Evolutionary conservation across 2,329 filamentous ascomycete species (phyloP), one percentile per base, ranked within the genome.

Genomic region (Trichophyton rubrum): DNA sequence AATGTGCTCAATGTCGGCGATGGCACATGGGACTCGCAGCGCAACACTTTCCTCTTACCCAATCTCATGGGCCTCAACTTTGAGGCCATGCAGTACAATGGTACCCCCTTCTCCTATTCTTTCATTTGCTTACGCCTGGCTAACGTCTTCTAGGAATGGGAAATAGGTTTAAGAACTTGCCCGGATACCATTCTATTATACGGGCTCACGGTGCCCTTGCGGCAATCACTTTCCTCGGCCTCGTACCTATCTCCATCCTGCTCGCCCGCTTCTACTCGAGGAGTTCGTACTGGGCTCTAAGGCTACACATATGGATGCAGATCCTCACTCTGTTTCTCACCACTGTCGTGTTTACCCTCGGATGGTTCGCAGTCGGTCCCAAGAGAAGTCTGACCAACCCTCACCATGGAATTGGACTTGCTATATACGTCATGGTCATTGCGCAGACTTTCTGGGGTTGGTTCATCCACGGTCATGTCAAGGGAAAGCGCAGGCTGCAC

Each of bases 1-100:
- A 77, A 80, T 70, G 83, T 81, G 47, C 76, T 86, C 73, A 78
- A 80, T 68, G 83, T 86, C 57, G 84, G 84, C 57, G 84, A 86
- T 72, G 84, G 84, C 45, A 86, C 84, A 64, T 86, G 84, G 84
- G 82, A 86, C 65, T 78, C 77, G 35, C 72, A 77, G 64, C 77
- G 82, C 64, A 83, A 86, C 67, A 82, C 79, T 9, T 86, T 86
- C 68, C 75, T 86, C 65, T 71, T 86, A 60, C 84, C 84, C 51
- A 85, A 85, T 66, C 69, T 86, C 60, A 79, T 83, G 71, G 84
- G 84, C 17, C 67, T 85, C 41, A 86, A 86, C 68, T 84, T 85
- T 70, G 82, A 79, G 56, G 86, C 83, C 3, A 86, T 84, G 79
- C 80, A 78, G 70, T 85, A 85, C 72, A 86, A 86, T 76, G 84